Evolutionary conservation across 2,329 filamentous ascomycete genomes (phyloP), one percentile per base, ranked within the genome.

Genomic region (Alternaria triticimaculans): DNA sequence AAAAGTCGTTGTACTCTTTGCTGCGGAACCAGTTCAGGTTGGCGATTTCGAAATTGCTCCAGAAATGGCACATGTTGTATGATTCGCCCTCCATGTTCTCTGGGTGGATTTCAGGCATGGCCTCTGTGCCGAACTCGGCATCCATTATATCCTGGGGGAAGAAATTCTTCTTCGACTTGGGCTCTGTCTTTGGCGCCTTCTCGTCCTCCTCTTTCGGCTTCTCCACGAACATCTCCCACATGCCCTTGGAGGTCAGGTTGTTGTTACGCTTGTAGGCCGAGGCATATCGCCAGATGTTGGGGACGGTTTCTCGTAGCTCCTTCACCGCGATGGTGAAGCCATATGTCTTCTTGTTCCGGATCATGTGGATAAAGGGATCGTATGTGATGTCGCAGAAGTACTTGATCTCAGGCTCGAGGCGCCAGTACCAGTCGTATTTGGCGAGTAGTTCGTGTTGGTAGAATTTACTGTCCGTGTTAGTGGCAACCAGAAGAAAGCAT

Each of bases 31-130:
- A 99, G 82, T 93, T 91, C 65, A 99, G 87, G 63, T 90, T 89
- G 14, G 96, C 96, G 82, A 99, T 99, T 82, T 99, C 96, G 72
- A 99, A 99, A 81, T 99, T 99, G 80, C 94, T 97, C 96, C 96
- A 99, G 85, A 97, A 99, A 84, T 99, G 96, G 80, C 96, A 99
- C 96, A 99, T 99, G 84, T 99, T 99, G 86, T 99, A 99, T 74
- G 90, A 92, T 80, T 99, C 96, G 67, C 94, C 93, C 78, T 98
- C 95, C 96, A 99, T 99, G 45, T 90, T 88, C 76, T 98, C 94
- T 0, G 91, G 90, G 76, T 98, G 93, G 60, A 97, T 92, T 45
- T 96, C 89, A 28, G 91, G 89, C n/a, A 93, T 82, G 33, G 87
- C 87, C 66, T 90, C 89, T 58, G 87, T 86, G 41, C 88, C 89